Percentiles rank a stretch among this genome's conserved stretches.
Evolutionary conservation across 2,329 filamentous ascomycete genomes (phyloP).

Genomic region (Aaosphaeria arxii): DNA sequence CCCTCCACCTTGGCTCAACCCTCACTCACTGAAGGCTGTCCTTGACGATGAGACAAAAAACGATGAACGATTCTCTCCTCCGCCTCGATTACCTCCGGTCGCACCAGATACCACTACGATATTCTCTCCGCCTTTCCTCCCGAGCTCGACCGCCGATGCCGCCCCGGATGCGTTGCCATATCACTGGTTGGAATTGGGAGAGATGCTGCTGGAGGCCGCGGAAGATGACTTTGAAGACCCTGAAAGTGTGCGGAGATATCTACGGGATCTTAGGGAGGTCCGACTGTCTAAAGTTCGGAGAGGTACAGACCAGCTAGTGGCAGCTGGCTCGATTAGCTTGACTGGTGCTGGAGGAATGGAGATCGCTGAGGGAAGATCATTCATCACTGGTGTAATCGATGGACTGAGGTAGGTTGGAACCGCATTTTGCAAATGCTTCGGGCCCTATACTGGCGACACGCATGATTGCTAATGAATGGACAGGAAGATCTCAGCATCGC

Average conservation of each 20-base stretch:
- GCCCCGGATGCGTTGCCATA: slow-evolving; percentile 75
- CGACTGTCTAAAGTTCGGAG: slow-evolving; percentile 83
- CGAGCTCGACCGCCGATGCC: slow-evolving; percentile 68
- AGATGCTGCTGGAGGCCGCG: slow-evolving; percentile 81
- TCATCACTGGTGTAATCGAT: slow-evolving; percentile 83
- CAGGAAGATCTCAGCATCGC: slow-evolving; percentile 76
- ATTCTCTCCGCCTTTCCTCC: slow-evolving; percentile 68
- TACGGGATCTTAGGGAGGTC: slow-evolving; percentile 83
- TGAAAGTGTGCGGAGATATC: slow-evolving; percentile 69
- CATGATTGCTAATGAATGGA: slow-evolving; percentile 8
- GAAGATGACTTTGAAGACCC: slow-evolving; percentile 76
- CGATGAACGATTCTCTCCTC: slow-evolving; percentile 70
- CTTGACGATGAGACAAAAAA: slow-evolving; percentile 76
- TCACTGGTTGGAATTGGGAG: slow-evolving; percentile 90
- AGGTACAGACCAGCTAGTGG: slow-evolving; percentile 69
- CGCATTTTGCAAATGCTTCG: too few relatives aligned
- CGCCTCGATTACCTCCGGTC: slow-evolving; percentile 66
- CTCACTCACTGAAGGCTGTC: slow-evolving; percentile 71
- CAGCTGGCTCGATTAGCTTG: slow-evolving; percentile 67
- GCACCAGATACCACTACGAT: slow-evolving; percentile 40
- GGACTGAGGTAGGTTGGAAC: slow-evolving; percentile 58
- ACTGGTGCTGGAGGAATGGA: slow-evolving; percentile 92
- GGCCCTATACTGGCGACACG: too few relatives aligned
- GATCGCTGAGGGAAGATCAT: slow-evolving; percentile 79
- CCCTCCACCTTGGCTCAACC: slow-evolving; percentile 83